phyloP scores from a whole-genome alignment of 2,329 filamentous ascomycete genomes.

The Colletotrichum tabaci region DNA sequence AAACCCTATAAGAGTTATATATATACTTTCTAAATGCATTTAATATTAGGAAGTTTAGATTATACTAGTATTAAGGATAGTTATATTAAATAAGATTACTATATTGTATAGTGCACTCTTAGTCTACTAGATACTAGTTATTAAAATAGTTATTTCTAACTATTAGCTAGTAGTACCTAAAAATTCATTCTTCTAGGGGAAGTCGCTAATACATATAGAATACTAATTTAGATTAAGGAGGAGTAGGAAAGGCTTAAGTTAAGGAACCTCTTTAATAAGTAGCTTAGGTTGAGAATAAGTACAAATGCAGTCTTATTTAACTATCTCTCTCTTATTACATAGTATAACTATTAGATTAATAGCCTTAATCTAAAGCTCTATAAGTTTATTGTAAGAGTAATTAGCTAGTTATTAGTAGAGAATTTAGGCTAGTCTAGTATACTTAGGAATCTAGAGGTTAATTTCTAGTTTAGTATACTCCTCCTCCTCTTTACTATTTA shows the following conservation, averaged over 20 bases:
- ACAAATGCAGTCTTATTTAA: constrained; percentile 29
- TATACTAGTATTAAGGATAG: constrained; percentile 41
- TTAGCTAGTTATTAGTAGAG: no score
- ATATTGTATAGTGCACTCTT: constrained; percentile 37
- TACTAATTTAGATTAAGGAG: constrained; percentile 44
- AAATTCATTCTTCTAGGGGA: constrained; percentile 39
- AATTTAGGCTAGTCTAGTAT: no score
- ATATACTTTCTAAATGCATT: constrained; percentile 1
- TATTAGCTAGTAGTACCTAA: constrained; percentile 38
- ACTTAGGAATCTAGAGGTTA: no score
- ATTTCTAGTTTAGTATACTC: no score
- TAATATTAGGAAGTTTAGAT: background rate
- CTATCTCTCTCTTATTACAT: constrained; percentile 45
- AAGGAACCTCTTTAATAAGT: constrained; percentile 20
- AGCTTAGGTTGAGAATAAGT: background rate
- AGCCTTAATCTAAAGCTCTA: constrained; percentile 39
- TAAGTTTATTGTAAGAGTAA: constrained; percentile 35
- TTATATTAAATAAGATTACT: constrained; percentile 40
- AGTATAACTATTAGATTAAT: constrained; percentile 45
- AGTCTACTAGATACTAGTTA: constrained; percentile 42
- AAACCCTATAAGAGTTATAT: background rate
- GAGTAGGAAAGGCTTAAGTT: constrained; percentile 41
- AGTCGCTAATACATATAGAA: constrained; percentile 45
- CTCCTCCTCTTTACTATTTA: no score
- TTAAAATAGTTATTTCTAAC: constrained; percentile 47